These are phyloP conservation scores for Magnusiomyces tetraspermus DNA, from an alignment of 1,139 yeast genomes.

Conservation along the genomic window DNA sequence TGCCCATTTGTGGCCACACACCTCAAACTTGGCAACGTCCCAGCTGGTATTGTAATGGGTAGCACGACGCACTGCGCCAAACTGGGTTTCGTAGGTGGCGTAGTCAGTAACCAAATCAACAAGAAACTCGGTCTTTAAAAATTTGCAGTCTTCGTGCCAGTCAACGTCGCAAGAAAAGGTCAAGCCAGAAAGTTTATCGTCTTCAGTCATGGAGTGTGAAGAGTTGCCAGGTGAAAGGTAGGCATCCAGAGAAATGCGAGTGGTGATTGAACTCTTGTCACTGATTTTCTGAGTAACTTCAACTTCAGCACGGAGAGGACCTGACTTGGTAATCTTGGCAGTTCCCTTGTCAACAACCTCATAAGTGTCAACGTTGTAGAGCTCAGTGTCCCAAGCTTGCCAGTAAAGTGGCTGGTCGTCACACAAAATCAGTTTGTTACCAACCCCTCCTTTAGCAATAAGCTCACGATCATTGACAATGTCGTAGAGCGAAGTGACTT, in stretches of 20 bases:
- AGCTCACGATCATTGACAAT: slow-evolving; percentile 52
- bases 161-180: slow-evolving; percentile 61
- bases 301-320: slow-evolving; percentile 54
- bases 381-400: slow-evolving; percentile 98
- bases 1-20: slow-evolving; percentile 87
- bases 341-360: slow-evolving; percentile 42
- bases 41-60: slow-evolving; percentile 91
- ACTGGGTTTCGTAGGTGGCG: slow-evolving; percentile 88
- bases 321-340: slow-evolving; percentile 41
- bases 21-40: slow-evolving; percentile 96
- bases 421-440: slow-evolving; percentile 68
- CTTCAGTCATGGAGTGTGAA: slow-evolving; percentile 19
- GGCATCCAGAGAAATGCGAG: slow-evolving; percentile 66
- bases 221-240: slow-evolving; percentile 17
- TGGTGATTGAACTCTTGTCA: slow-evolving; percentile 47
- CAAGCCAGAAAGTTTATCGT: slow-evolving; percentile 32
- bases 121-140: slow-evolving; percentile 90
- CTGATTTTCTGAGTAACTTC: slow-evolving; percentile 50
- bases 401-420: slow-evolving; percentile 84
- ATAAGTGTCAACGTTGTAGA: slow-evolving; percentile 66
- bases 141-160: slow-evolving; percentile 84
- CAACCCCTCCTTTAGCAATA: slow-evolving; percentile 51
- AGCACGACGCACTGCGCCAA: slow-evolving; percentile 82
- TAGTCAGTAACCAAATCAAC: slow-evolving; percentile 65
- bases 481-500: slow-evolving; percentile 60